Base-by-base conservation (phyloP, 371 early-diverging fungal genomes). In the Mucor piriformis region DNA sequence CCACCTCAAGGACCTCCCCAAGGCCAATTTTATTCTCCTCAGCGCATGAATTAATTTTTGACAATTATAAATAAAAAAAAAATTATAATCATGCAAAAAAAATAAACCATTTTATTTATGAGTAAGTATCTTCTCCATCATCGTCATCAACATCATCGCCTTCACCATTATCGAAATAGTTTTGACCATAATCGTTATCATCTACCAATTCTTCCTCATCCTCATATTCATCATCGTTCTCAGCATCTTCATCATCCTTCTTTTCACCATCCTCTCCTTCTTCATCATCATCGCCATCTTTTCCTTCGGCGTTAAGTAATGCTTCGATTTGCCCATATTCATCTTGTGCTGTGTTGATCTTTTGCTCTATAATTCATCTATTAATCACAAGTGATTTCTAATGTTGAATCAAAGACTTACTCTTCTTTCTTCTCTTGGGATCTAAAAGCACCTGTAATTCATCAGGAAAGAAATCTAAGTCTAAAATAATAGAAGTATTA, bases 111-210 rank as follows among this genome's bases (percentile, higher is more conserved):
- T 54, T 59, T 34, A 24, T 50, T 35, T 54, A 65, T 44, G 59
- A 67, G 54, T 67, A 50, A 48, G 61, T 46, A 12, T 47, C 65
- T 49, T 61, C 67, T 57, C 70, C 72, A 58, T 77, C 79, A 52
- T 74, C 79, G 38, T 75, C 82, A 54, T 79, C 81, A 54, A 66
- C 50, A 48, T 75, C 79, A 24, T 81, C 81, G 3, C 63, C 79
- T 67, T 78, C 77, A 34, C 77, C 83, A 55, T 83, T 79, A 54
- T 83, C 83, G 72, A 81, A 81, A 72, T 83, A 81, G 29, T 70
- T 79, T 59, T 77, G 70, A 18, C 66, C 75, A 69, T 83, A 79
- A 62, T 83, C 83, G 35, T 75, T 79, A 23, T 76, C 80, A 57
- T 81, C 83, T 5, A 74, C 69, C 33, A 73, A 42, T 6, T 83